Evolutionary conservation across 257 asterid species (phyloP), one percentile per base, ranked within the genome.

Genomic region (Jacaranda copaia): DNA sequence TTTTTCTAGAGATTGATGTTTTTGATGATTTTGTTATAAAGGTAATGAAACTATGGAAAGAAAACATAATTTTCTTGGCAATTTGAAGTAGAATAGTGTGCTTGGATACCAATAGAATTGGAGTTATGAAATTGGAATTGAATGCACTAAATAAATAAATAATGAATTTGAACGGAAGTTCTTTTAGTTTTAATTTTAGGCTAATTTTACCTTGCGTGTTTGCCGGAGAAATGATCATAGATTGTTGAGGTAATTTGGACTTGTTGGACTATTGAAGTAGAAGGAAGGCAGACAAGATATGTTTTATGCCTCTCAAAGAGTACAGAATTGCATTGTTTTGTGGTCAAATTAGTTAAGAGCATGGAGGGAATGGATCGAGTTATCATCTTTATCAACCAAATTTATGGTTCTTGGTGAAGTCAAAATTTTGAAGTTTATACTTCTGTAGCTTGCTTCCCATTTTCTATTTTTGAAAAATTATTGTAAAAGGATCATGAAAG

Each of bases 271-370:
- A 25, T 25, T 25, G 32, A 25, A 25, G 32, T 25, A 25, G 32
- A 25, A 25, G 32, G 32, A 25, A 1, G 32, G 32, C 32, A 25
- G 2, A 25, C 1, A 25, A 25, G 32, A 25, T 2, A 25, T 25
- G 32, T 25, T 25, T 25, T 2, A 25, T 25, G 32, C 32, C 32
- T 25, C 32, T 25, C 32, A 25, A 25, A 25, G 32, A 0, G 32
- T 1, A 25, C 4, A 11, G 18, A 9, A 16, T n/a, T 65, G 5
- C 8, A 32, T 12, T 59, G 57, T 18, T 61, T 77, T 38, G 13
- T 25, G 32, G 35, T 59, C 52, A 69, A 58, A 18, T 77, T 39
- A 36, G 70, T 57, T 68, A 13, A 65, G 42, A 11, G 14, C 68
- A 64, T 66, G 15, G 58, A 15, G 52, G 77, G 16, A 51, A 10